Base-by-base conservation (phyloP, 768 basidiomycete species). In the Amanita pseudoporphyria region DNA sequence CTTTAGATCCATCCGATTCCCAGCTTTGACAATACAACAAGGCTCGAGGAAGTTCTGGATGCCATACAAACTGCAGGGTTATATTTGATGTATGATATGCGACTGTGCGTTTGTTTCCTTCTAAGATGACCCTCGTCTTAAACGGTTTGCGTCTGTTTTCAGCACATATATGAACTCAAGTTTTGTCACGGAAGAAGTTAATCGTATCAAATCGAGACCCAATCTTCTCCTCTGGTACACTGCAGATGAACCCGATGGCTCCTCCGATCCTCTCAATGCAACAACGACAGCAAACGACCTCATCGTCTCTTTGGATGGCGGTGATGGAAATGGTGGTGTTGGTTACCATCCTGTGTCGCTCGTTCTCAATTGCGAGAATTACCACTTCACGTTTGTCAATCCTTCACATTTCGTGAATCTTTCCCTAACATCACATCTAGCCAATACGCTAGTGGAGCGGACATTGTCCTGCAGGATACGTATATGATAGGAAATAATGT, bases 21-120 rank as follows among this genome's bases (percentile, higher is more conserved):
- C 0, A 63, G 75, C 0, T 87, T 82, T 52, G 71, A 71, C 53
- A 79, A 84, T 55, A 53, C 80, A 28, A 79, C 80, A 0, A 71
- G 71, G 0, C 64, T 87, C 0, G 72, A 78, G 28, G 51, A 69
- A 43, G 78, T 86, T 21, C 58, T 88, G 6, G 81, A 87, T 57
- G 67, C 72, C 36, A 86, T 88, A 81, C 78, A 87, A 61, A 73
- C 82, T 52, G 77, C 81, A 0, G 74, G 74, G 1, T 52, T 78
- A 7, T 90, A 83, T 58, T 70, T 89, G 48, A 87, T 89, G 79
- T 91, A 90, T 54, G 85, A 89, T 60, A 88, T 90, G 86, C 74
- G 86, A 43, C 66, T 67, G 74, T 74, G 31, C 26, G 71, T 65
- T 5, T 12, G 28, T 18, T n/a, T 30, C 28, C 41, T 38, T 16